Evolutionary conservation across 257 asterid genomes (phyloP).

Genomic region (Nicotiana paniculata): DNA sequence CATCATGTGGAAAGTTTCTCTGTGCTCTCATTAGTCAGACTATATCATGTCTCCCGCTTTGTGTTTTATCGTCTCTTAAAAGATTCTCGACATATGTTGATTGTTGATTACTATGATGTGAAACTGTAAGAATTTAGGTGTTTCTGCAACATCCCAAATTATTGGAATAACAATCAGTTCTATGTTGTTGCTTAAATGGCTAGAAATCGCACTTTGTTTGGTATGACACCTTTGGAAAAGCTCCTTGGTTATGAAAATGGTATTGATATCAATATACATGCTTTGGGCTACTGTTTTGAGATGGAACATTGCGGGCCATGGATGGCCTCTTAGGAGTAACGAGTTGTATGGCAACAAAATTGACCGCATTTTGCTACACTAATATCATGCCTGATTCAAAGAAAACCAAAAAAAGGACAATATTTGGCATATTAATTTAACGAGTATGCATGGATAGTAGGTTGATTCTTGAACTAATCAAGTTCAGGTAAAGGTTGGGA

Average conservation of each 20-base stretch:
- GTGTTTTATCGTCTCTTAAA: background rate
- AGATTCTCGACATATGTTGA: background rate
- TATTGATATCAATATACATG: background rate
- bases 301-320: background rate
- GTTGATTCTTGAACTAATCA: background rate
- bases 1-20: background rate
- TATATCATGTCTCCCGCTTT: background rate
- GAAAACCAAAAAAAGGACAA: background rate
- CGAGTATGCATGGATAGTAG: background rate
- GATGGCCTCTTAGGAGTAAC: background rate
- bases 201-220: background rate
- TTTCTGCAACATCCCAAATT: background rate
- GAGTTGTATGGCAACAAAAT: background rate
- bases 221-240: background rate
- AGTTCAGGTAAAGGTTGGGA: slow-evolving; percentile 12
- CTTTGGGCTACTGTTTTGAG: background rate
- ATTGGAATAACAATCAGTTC: background rate
- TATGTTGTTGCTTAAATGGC: too few species aligned
- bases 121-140: background rate
- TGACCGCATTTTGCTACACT: background rate
- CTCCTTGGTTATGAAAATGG: background rate
- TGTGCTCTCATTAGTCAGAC: background rate
- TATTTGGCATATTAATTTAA: background rate
- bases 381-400: background rate
- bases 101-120: background rate